phyloP scores from a whole-genome alignment of 2,329 filamentous ascomycete species.

The Colletotrichum sansevieriae region DNA sequence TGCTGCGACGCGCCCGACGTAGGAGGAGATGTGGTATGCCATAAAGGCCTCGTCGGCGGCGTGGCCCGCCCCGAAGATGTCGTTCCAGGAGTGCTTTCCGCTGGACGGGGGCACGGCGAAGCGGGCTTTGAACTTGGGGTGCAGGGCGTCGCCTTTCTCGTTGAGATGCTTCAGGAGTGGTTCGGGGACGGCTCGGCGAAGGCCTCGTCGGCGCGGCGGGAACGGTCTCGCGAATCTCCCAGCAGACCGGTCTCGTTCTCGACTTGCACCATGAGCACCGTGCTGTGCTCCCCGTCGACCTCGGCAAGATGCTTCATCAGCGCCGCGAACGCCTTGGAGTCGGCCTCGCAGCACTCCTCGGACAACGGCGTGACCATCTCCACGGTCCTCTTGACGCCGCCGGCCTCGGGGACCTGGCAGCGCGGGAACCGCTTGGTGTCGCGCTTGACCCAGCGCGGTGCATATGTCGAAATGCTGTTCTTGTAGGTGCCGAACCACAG shows the following conservation, averaged over 20 bases:
- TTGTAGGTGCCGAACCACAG: slow-evolving; percentile 57
- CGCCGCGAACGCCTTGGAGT: slow-evolving; percentile 49
- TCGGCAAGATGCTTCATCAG: slow-evolving; percentile 53
- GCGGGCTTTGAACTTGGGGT: slow-evolving; percentile 48
- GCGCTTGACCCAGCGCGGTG: slow-evolving; percentile 51
- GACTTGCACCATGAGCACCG: slow-evolving; percentile 69
- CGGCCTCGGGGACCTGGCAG: slow-evolving; percentile 49
- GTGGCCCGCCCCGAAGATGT: slow-evolving; percentile 48
- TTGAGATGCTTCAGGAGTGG: slow-evolving; percentile 47
- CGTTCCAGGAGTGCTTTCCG: slow-evolving; percentile 49
- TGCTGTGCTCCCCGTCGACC: slow-evolving; percentile 60
- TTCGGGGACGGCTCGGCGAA: slow-evolving; percentile 54
- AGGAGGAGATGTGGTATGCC: slow-evolving; percentile 52
- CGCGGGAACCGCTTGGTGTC: slow-evolving; percentile 53
- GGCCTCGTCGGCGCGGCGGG: slow-evolving; percentile 53
- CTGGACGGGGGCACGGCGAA: slow-evolving; percentile 45
- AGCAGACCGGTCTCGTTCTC: slow-evolving; percentile 67
- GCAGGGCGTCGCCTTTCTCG: slow-evolving; percentile 41
- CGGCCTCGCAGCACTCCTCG: slow-evolving; percentile 48
- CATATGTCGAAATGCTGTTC: slow-evolving; percentile 55
- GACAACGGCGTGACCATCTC: slow-evolving; percentile 52
- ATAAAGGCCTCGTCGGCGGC: slow-evolving; percentile 53
- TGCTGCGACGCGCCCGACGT: slow-evolving; percentile 51
- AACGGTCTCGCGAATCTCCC: slow-evolving; percentile 64
- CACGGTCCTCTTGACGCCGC: slow-evolving; percentile 48